Conservation (phyloP, 805 yeast species). For the Monosporozyma solicola region DNA sequence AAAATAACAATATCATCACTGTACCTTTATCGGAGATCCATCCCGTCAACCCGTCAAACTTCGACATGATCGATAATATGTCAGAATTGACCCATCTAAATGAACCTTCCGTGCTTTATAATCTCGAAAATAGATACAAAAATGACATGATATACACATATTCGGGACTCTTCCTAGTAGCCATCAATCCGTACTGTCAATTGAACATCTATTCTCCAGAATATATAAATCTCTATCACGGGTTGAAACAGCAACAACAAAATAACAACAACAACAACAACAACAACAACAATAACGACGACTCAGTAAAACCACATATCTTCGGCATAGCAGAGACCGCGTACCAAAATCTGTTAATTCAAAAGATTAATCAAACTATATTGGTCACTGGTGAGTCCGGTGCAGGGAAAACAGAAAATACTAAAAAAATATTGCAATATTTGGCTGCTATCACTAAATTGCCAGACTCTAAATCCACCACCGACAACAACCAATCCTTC, state of each 20-base stretch:
- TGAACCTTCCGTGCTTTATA: constrained; percentile 91
- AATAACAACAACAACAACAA: constrained; percentile 25
- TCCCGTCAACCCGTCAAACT: constrained; percentile 72
- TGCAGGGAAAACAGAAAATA: constrained; percentile 97
- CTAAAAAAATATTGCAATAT: constrained; percentile 89
- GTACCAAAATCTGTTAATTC: constrained; percentile 59
- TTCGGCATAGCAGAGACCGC: constrained; percentile 87
- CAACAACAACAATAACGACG: constrained; percentile 30
- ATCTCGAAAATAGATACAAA: constrained; percentile 64
- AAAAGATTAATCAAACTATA: constrained; percentile 74
- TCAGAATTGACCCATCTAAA: constrained; percentile 90
- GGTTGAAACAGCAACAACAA: constrained; percentile 15
- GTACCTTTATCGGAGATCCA: constrained; percentile 31
- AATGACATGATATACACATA: constrained; percentile 83
- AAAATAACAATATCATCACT: constrained; percentile 8
- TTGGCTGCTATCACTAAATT: constrained; percentile 59
- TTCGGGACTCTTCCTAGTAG: constrained; percentile 91
- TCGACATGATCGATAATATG: constrained; percentile 88
- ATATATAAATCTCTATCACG: constrained; percentile 48
- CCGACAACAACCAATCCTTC: constrained; percentile 35
- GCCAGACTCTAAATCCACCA: not conserved
- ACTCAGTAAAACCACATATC: constrained; percentile 62
- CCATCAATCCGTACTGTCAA: constrained; percentile 81
- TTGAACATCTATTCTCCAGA: constrained; percentile 62
- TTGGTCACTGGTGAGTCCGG: constrained; percentile 98